Evolutionary conservation across 73 alveolate genomes (phyloP), one percentile per base, ranked within the genome.

Genomic region (Paramecium biaurelia): DNA sequence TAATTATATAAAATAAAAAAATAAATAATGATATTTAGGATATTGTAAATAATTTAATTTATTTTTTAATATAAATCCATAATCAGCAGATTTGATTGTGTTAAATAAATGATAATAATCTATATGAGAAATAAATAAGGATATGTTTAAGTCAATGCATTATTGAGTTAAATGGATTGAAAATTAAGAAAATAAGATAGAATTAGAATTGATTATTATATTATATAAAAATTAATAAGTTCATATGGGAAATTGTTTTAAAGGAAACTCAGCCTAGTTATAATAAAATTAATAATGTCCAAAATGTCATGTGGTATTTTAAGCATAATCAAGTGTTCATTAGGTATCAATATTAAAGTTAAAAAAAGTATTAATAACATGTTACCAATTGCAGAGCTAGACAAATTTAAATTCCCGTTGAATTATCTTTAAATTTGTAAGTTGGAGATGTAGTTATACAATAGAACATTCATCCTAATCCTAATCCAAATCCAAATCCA

Each of bases 241-340:
- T 53, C 30, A 63, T 63, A 72, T 72, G 86, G 86, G 86, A 72
- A 72, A 72, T 72, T 72, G 86, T 20, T 72, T 72, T 18, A 72
- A 72, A 72, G 35, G 34, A 72, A 38, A 72, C 35, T 18, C 34
- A 38, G 1, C 86, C 32, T 30, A 34, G 58, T 23, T 72, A 20
- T 72, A 35, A 42, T 21, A 32, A 21, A 72, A 38, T 37, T 37
- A 72, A 72, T 37, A 72, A 37, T 72, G 86, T 18, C 86, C 86
- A 28, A 72, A 37, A 35, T 72, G 86, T 15, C 86, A 72, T 34
- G 0, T 20, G 11, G 45, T 38, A 32, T 72, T 72, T 72, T 23
- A 23, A 35, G 86, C 58, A 14, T 9, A 38, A 14, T 8, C 30
- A 9, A 20, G 35, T 37, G 24, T 21, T 32, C 32, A 18, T 34